Base-by-base conservation (phyloP, 345 rosid species). In the Citrus cavaleriei region DNA sequence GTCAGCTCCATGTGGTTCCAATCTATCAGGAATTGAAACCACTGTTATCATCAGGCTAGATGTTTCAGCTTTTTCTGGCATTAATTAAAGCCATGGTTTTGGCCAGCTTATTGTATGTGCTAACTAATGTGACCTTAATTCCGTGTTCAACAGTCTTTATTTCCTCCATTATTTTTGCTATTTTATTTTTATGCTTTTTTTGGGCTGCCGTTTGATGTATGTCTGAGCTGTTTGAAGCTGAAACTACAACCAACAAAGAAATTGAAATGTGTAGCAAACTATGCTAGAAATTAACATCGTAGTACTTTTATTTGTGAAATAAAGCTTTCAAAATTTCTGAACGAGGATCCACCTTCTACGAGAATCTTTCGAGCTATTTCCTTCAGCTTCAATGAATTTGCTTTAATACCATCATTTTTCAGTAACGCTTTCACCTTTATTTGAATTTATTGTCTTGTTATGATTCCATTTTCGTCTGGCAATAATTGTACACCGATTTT, bases 51-150 rank as follows among this genome's bases (percentile, higher is more conserved):
- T 38, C 4, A 10, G 71, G 19, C 54, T 30, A 40, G 21, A 62
- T 8, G 63, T 59, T 49, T 25, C 19, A 21, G 40, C 46, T 13
- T 82, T 37, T 7, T 46, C 21, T 2, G 77, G 74, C 64, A 65
- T 10, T n/a, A 85, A 77, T 42, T 42, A 42, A 42, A 18, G 73
- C 71, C 57, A 72, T 72, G 66, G 84, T 28, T 63, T 72, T 69
- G 5, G 62, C 51, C 61, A 84, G 80, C 0, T 69, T 68, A 67
- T 55, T 73, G 24, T 81, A 80, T 0, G 85, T 72, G 76, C 34
- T 84, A 6, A 83, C 83, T 25, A 88, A 84, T 0, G 87, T 85
- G 72, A 88, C 84, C 77, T 74, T 82, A 78, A 86, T 60, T 4
- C 84, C 89, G 10, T 73, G 59, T 68, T 74, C 55, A 9, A 82